phyloP scores from a whole-genome alignment of 2,329 filamentous ascomycete species.

The Xylogone sp. region DNA sequence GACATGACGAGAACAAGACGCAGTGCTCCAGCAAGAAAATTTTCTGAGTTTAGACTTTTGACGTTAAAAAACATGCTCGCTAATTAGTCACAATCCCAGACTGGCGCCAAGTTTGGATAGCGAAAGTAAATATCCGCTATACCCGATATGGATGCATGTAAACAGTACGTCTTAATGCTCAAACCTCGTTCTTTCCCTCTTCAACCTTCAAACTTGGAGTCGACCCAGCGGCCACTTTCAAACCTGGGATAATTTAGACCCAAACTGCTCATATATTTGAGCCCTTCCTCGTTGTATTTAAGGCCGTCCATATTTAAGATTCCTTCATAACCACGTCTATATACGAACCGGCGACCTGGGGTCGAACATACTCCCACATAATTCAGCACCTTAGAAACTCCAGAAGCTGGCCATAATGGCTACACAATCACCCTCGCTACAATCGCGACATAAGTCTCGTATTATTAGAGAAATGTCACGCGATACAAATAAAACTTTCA shows the following conservation, averaged over 20 bases:
- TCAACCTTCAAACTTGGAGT: background rate
- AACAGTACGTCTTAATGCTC: background rate
- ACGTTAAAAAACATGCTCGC: too few species aligned
- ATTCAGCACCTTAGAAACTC: background rate
- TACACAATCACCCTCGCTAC: constrained; percentile 1
- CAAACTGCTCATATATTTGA: background rate
- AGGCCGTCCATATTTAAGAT: background rate
- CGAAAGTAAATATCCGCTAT: background rate
- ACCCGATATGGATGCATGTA: background rate
- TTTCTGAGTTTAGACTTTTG: too few species aligned
- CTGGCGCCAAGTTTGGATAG: too few species aligned
- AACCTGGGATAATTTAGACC: background rate
- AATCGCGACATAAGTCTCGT: constrained; percentile 10
- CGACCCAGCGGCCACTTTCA: background rate
- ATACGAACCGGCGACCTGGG: background rate
- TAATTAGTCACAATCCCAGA: too few species aligned
- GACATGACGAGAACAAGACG: constrained; percentile 15
- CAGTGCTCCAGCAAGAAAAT: background rate
- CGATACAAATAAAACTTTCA: constrained; percentile 10
- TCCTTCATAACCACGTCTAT: background rate
- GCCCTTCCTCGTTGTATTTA: background rate
- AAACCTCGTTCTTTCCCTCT: background rate
- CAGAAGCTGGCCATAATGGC: constrained; percentile 5
- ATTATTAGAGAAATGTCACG: constrained; percentile 17
- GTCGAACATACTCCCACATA: background rate